Percentiles rank a stretch among this genome's conserved stretches.
Conservation (phyloP, 179 eudicot genomes). For the Heliamphora pulchella region DNA sequence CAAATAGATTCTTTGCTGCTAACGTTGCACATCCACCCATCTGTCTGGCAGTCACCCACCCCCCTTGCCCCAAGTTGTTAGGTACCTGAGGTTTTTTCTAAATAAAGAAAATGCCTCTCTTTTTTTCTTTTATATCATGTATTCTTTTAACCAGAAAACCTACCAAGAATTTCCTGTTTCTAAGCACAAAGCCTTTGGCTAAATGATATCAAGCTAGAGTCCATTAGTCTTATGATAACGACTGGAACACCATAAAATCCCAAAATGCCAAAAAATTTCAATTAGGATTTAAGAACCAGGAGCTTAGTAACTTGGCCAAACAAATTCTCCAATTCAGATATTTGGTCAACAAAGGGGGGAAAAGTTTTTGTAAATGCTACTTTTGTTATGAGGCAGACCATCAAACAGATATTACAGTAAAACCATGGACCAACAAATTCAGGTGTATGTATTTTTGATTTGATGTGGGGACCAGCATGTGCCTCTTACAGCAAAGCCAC, state of each 20-base stretch:
- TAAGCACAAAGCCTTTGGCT: neutral
- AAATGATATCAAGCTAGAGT: neutral
- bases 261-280: neutral
- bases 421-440: neutral
- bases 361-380: too few relatives aligned
- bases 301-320: neutral
- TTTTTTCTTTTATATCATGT: neutral
- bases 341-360: neutral
- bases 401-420: neutral
- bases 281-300: neutral
- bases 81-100: neutral
- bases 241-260: neutral
- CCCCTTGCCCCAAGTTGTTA: neutral
- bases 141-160: neutral
- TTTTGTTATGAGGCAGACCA: neutral
- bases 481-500: conserved; percentile 3
- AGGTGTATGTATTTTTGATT: neutral
- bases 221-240: neutral
- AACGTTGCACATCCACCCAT: neutral
- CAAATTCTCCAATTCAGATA: neutral
- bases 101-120: neutral
- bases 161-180: conserved; percentile 9
- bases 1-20: neutral
- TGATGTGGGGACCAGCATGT: neutral
- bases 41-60: neutral